Evolutionary conservation across 148 eudicot genomes (phyloP), one percentile per base, ranked within the genome.

Genomic region (Rhododendron griersonianum): DNA sequence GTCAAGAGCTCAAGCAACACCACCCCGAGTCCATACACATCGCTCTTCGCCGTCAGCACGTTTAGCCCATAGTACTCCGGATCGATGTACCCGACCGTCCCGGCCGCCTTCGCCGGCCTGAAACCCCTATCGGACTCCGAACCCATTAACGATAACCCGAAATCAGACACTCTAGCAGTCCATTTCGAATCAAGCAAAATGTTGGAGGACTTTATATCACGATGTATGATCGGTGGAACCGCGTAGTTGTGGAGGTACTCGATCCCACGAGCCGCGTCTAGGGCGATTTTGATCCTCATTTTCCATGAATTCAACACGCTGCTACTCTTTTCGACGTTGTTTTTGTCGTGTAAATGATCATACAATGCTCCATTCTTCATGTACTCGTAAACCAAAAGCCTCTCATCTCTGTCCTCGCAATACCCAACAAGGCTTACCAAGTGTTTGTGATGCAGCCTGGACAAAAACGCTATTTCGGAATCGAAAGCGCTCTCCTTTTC

Each of bases 141-240:
- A n/a, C 95, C 94, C 93, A 93, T 88, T 30, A 97, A 51, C 2
- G 99, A 97, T 19, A 97, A 51, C 35, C 99, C 99, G 11, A 97
- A 97, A 91, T 97, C 99, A 14, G 99, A 97, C 3, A 97, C 99
- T 77, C 98, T 86, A 2, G 98, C 99, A n/a, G 90, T 94, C 99
- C 99, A 97, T 89, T 89, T 92, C 19, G 89, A 89, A 61, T 97
- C 99, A 15, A 97, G 89, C 67, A 97, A 80, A 37, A 97, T 97
- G 91, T 97, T 97, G 0, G 99, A 97, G 0, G 98, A 93, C 84
- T 97, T 97, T 25, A 97, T 97, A 82, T 97, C 99, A 0, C 99
- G 84, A 69, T 97, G 99, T 8, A 97, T 97, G 50, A 97, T 95
- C 5, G 98, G 95, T 0, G 99, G 99, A 47, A 95, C 99, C 28